Evolutionary conservation across 208 protist genomes (phyloP).

Genomic region (Crithidia sp.): DNA sequence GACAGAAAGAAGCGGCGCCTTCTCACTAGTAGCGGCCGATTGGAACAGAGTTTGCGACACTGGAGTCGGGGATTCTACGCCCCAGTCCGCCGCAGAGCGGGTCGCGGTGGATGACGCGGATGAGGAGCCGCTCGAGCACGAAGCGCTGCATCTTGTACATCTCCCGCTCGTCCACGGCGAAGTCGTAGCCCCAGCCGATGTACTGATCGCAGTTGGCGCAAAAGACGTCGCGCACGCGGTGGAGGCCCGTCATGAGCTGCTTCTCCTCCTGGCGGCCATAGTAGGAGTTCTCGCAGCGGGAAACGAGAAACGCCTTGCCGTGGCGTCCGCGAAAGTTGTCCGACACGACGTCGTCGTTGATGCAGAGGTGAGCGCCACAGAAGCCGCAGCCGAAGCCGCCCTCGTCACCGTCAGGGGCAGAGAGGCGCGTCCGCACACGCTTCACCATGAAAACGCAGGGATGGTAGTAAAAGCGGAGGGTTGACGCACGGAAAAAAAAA

Average conservation of each 20-base stretch:
- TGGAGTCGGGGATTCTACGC: conserved; percentile 13
- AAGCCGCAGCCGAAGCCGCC: conserved; percentile 74
- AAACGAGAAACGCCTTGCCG: conserved; percentile 73
- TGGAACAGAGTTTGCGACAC: conserved; percentile 15
- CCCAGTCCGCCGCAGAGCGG: conserved; percentile 20
- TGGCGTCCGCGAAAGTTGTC: conserved; percentile 74
- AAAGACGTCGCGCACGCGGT: conserved; percentile 83
- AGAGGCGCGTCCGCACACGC: conserved; percentile 47
- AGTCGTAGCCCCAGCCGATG: conserved; percentile 86
- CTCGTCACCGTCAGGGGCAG: conserved; percentile 30
- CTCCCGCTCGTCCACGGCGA: conserved; percentile 78
- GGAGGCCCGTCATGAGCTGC: conserved; percentile 75
- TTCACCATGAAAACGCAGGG: conserved; percentile 32
- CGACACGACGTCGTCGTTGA: conserved; percentile 67
- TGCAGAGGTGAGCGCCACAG: conserved; percentile 74
- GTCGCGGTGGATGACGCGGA: conserved; percentile 38
- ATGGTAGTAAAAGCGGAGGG: no score
- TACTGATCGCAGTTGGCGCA: conserved; percentile 76
- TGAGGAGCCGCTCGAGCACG: conserved; percentile 71
- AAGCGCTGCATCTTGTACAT: conserved; percentile 82
- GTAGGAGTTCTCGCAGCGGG: conserved; percentile 79
- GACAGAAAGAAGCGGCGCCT: not conserved
- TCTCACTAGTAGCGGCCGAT: conserved; percentile 10
- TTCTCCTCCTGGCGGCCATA: conserved; percentile 77
- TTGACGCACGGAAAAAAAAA: not conserved